These are phyloP conservation scores for Suaeda aralocaspica DNA, from an alignment of 148 eudicot genomes.

Conservation along the genomic window DNA sequence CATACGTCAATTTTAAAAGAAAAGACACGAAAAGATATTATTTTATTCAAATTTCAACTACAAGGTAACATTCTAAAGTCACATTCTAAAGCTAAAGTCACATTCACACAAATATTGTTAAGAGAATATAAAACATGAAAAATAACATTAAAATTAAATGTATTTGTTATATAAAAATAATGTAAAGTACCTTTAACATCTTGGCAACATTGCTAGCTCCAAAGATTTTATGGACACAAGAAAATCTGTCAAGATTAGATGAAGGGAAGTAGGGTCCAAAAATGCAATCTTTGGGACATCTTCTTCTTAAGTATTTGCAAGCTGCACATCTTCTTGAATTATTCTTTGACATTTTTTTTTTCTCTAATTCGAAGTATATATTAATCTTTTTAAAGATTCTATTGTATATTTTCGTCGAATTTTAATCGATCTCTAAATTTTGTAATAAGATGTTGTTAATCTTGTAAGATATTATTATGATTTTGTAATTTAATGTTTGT, in stretches of 20 bases:
- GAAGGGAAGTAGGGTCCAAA: conserved; percentile 40
- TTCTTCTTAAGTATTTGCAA: conserved; percentile 41
- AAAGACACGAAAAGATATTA: too few species aligned
- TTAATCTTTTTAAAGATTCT: background rate
- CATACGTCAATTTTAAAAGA: too few species aligned
- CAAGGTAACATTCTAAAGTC: too few species aligned
- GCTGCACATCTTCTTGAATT: conserved; percentile 50
- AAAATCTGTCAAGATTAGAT: conserved; percentile 36
- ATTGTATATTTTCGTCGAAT: background rate
- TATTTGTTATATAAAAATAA: too few species aligned
- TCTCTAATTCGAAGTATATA: background rate
- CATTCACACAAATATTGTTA: too few species aligned
- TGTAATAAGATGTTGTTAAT: conserved; percentile 14
- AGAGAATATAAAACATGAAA: too few species aligned
- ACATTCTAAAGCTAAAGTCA: too few species aligned
- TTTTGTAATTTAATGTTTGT: conserved; percentile 9
- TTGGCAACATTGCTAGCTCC: conserved; percentile 46
- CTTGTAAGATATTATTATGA: conserved; percentile 10
- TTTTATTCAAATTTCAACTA: too few species aligned
- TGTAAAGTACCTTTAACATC: conserved; percentile 34
- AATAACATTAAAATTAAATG: too few species aligned
- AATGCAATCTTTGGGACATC: conserved; percentile 44
- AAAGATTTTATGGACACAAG: conserved; percentile 41
- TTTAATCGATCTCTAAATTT: background rate
- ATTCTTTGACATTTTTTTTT: conserved; percentile 25